Percentiles rank a stretch among this genome's conserved stretches.
These are phyloP conservation scores for Rhynchosporium agropyri DNA, from an alignment of 2,329 filamentous ascomycete species.

Conservation along the genomic window DNA sequence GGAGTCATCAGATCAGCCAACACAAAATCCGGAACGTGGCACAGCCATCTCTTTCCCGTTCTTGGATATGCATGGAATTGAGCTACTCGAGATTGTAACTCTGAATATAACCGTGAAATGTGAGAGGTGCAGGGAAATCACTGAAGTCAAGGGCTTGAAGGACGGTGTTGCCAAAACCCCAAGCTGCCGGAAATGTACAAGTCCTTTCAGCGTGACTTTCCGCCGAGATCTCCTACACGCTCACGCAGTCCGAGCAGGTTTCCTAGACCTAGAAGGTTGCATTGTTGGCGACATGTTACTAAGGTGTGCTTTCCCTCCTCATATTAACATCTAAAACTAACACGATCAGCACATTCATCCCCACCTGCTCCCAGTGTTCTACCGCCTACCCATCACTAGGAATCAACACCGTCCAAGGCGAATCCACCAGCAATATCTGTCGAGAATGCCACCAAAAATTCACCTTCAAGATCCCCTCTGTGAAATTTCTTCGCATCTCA, in stretches of 20 bases:
- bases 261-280: constrained; percentile 76
- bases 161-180: constrained; percentile 54
- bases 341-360: constrained; percentile 67
- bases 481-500: constrained; percentile 75
- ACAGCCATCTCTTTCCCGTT: constrained; percentile 80
- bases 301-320: constrained; percentile 49
- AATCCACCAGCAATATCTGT: constrained; percentile 73
- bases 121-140: constrained; percentile 72
- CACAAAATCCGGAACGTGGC: constrained; percentile 58
- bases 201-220: constrained; percentile 56
- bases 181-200: constrained; percentile 63
- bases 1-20: constrained; percentile 28
- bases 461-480: constrained; percentile 75
- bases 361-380: constrained; percentile 77
- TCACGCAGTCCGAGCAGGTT: constrained; percentile 74
- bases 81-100: constrained; percentile 69
- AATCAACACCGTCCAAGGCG: constrained; percentile 72
- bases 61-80: constrained; percentile 75
- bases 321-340: constrained; percentile 9
- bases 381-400: constrained; percentile 63
- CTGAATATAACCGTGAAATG: constrained; percentile 76
- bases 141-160: constrained; percentile 69
- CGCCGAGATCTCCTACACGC: constrained; percentile 72
- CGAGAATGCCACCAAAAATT: constrained; percentile 79
- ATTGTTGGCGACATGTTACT: constrained; percentile 76